phyloP scores from a whole-genome alignment of 73 alveolate genomes.

The Paramecium sexaurelia region DNA sequence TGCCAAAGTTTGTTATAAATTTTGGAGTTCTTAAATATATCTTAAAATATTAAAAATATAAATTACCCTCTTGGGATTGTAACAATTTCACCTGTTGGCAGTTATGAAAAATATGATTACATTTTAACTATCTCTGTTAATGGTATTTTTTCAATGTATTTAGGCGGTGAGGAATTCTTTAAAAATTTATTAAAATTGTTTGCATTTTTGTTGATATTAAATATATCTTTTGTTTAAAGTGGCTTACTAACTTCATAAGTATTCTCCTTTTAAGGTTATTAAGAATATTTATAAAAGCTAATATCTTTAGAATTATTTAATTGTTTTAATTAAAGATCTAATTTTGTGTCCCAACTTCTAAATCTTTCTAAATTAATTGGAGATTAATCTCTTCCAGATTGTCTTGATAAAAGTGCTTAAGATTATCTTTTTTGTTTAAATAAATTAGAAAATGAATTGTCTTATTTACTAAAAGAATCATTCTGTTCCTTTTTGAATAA shows the following conservation, averaged over 20 bases:
- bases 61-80: conserved; percentile 17
- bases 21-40: background rate
- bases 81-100: background rate
- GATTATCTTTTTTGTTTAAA: background rate
- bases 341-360: conserved; percentile 48
- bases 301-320: background rate
- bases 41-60: background rate
- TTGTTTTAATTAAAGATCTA: conserved; percentile 10
- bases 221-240: background rate
- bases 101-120: background rate
- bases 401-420: background rate
- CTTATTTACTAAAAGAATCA: conserved; percentile 9
- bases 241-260: background rate
- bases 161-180: conserved; percentile 17
- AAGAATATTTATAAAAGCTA: background rate
- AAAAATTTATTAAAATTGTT: conserved; percentile 13
- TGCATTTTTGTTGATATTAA: background rate
- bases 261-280: background rate
- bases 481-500: background rate
- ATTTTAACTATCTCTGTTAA: conserved; percentile 46
- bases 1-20: background rate
- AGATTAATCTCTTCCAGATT: conserved; percentile 5
- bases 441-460: background rate
- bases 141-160: background rate
- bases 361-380: conserved; percentile 38